Evolutionary conservation across 2,329 filamentous ascomycete genomes (phyloP), one percentile per base, ranked within the genome.

Genomic region (Nannizzia gypsea): DNA sequence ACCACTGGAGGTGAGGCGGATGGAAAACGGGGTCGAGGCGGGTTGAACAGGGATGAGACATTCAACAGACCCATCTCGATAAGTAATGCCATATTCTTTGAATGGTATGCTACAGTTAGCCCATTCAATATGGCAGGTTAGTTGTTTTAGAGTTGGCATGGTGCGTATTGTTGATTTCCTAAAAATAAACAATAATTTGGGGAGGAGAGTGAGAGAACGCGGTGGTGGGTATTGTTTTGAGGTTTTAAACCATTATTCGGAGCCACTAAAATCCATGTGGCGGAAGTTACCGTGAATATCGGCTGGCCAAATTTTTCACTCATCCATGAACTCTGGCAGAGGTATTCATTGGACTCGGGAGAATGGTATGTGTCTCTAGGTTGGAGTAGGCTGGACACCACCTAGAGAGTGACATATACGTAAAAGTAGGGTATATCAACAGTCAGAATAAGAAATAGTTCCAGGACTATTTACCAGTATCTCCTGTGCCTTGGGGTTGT

Each of bases 131-230:
- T 73, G 73, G 72, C 81, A 83, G 20, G 67, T 73, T 34, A 83
- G 71, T 34, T 80, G 75, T 65, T 78, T 81, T 61, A 82, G 75
- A 3, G 72, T 75, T 6, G 81, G 81, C 81, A 83, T 83, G 36
- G 52, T 70, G 4, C 6, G 20, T 34, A 20, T 20, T 20, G 22
- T 31, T 28, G 13, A 28, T 24, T 31, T 34, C 6, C 17, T 46
- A 46, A 46, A 28, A 50, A 26, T 24, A 50, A 50, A 26, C 44
- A 26, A 50, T 50, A 26, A 15, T 11, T 22, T 20, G 20, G 50
- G 17, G 26, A 17, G 26, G 8, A 9, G 15, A 34, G 8, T 9
- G 15, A 34, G 13, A 17, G 20, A 31, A 26, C 2, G 31, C 4
- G 13, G 5, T 54, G 15, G 15, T 34, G 50, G 50, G 26, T 54